Base-by-base conservation (phyloP, 352 stramenopile species). In the Phytophthora cajani region DNA sequence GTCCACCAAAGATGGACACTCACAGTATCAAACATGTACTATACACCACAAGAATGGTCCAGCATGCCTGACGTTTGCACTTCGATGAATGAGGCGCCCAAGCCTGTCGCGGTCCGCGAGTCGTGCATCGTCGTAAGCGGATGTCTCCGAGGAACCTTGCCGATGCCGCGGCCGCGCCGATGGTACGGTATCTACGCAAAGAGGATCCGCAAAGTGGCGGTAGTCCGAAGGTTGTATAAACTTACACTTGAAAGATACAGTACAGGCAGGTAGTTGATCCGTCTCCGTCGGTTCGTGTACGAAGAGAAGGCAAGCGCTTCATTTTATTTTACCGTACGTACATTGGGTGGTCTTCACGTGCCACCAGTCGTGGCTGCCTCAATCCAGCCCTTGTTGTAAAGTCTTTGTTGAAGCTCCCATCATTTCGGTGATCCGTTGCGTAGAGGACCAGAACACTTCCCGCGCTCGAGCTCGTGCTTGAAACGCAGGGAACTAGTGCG, bases 401-500 rank as follows among this genome's bases (percentile, higher is more conserved):
- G 14, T 21, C 42, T 49, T 49, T 49, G 42, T 49, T 53, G 47
- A 53, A 30, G 19, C 47, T 14, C 47, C 47, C 47, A 53, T 53
- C 47, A 53, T 30, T 53, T 53, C 47, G 9, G 46, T 27, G 46
- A 52, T 27, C 19, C 38, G 11, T 46, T 17, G 16, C 30, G 30
- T 36, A 33, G 30, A 36, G 30, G 30, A 36, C 30, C 38, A 4
- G 38, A n/a, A 17, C 38, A n/a, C 38, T 46, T 46, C 38, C 38
- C 38, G 38, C 38, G 12, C 42, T 50, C 42, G 42, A 19, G 8
- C 3, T 50, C n/a, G 16, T 2, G n/a, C 42, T 11, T 50, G 42
- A 50, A 50, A 23, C 42, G 42, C 42, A 50, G 17, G 38, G 38
- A 44, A 44, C 6, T 19, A 23, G 16, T 14, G 12, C 25, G 9